A percentile compares a stretch with the other conserved stretches of the same genome.
Evolutionary conservation across 805 yeast species (phyloP).

Genomic region (Candida endomychidarum): DNA sequence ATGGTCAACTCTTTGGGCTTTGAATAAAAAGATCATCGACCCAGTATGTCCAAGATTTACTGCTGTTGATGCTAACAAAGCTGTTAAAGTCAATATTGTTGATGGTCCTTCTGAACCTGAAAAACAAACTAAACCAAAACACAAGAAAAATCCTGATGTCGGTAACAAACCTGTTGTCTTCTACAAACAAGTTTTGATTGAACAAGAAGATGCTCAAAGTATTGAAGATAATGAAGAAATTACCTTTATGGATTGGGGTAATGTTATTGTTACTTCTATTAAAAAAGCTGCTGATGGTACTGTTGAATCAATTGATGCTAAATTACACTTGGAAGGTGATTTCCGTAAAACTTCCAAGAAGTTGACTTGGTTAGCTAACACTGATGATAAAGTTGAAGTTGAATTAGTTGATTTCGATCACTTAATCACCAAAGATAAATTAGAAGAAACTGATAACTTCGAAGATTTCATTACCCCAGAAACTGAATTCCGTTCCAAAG

Average conservation of each 20-base stretch:
- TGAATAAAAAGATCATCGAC: slow-evolving; percentile 95
- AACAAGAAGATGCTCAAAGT: slow-evolving; percentile 77
- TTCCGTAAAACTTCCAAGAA: slow-evolving; percentile 95
- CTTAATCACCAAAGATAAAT: slow-evolving; percentile 89
- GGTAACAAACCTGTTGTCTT: slow-evolving; percentile 80
- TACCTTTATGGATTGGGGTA: slow-evolving; percentile 99
- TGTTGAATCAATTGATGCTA: slow-evolving; percentile 68
- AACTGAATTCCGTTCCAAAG: slow-evolving; percentile 79
- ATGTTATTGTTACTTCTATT: slow-evolving; percentile 74
- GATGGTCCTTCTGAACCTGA: slow-evolving; percentile 66
- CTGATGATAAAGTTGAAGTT: slow-evolving; percentile 67
- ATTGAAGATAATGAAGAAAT: slow-evolving; percentile 82
- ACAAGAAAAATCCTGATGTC: slow-evolving; percentile 90
- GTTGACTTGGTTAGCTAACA: slow-evolving; percentile 90
- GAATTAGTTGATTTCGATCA: slow-evolving; percentile 92
- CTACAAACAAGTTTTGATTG: slow-evolving; percentile 65
- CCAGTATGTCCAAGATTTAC: slow-evolving; percentile 96
- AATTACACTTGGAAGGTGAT: slow-evolving; percentile 89
- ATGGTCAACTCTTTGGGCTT: slow-evolving; percentile 97
- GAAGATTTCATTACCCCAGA: slow-evolving; percentile 87
- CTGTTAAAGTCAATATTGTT: slow-evolving; percentile 63
- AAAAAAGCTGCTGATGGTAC: slow-evolving; percentile 55
- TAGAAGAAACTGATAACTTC: slow-evolving; percentile 91
- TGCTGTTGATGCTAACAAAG: slow-evolving; percentile 64
- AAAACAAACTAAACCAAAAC: slow-evolving; percentile 80